These are phyloP conservation scores for Leucocoprinus leucothites DNA, from an alignment of 768 basidiomycete species.

Conservation along the genomic window DNA sequence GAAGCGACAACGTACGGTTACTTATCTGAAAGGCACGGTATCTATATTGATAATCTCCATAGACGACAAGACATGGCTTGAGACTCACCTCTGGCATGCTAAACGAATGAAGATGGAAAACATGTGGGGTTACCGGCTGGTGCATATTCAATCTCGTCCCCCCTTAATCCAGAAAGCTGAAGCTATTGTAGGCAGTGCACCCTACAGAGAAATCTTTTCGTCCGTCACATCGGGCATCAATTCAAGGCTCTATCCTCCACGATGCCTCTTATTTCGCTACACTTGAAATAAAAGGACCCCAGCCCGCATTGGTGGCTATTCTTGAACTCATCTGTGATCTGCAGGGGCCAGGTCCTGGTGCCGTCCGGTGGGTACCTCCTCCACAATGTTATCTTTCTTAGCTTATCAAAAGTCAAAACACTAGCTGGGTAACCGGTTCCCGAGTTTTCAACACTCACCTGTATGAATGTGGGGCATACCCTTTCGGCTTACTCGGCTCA, in stretches of 20 bases:
- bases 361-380: slow-evolving; percentile 47
- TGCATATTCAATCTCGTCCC: slow-evolving; percentile 25
- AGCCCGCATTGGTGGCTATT: slow-evolving; percentile 46
- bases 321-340: slow-evolving; percentile 63
- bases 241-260: slow-evolving; percentile 83
- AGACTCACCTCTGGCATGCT: slow-evolving; percentile 96
- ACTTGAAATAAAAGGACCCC: slow-evolving; percentile 69
- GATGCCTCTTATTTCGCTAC: slow-evolving; percentile 85
- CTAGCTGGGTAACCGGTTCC: slow-evolving; percentile 64
- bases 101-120: slow-evolving; percentile 95
- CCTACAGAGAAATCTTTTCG: slow-evolving; percentile 93
- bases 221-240: slow-evolving; percentile 85
- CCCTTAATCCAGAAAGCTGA: not conserved
- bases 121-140: slow-evolving; percentile 89
- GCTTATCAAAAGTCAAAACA: not conserved
- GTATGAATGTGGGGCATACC: slow-evolving; percentile 64
- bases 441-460: slow-evolving; percentile 64
- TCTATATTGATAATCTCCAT: slow-evolving; percentile 1
- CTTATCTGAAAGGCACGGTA: not conserved
- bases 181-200: slow-evolving; percentile 57
- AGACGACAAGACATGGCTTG: slow-evolving; percentile 92
- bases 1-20: slow-evolving; percentile 66
- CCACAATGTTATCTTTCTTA: not conserved
- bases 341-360: slow-evolving; percentile 55
- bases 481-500: slow-evolving; percentile 69